Conservation (phyloP, 805 yeast genomes). For the Lipomyces oligophaga region DNA sequence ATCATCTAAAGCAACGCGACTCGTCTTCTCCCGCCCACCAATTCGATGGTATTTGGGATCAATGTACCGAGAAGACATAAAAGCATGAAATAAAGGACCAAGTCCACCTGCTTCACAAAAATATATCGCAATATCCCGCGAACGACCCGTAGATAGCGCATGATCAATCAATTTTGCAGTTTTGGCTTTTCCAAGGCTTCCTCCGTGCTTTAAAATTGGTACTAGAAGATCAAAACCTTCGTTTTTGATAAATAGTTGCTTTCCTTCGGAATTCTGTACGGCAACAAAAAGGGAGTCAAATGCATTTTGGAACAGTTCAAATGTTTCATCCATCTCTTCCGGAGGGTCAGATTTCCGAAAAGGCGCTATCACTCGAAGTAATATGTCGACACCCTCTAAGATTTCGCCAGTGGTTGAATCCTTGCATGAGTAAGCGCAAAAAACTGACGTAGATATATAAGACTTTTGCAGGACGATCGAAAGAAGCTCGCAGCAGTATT, state of each 20-base stretch:
- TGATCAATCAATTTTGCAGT: slow-evolving; percentile 26
- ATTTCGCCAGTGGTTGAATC: slow-evolving; percentile 13
- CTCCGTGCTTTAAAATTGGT: slow-evolving; percentile 20
- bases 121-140: slow-evolving; percentile 10
- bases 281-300: slow-evolving; percentile 26
- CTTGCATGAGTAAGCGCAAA: slow-evolving; percentile 2
- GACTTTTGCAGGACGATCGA: slow-evolving; percentile 29
- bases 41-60: slow-evolving; percentile 9
- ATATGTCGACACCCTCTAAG: slow-evolving; percentile 21
- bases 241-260: slow-evolving; percentile 21
- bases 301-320: slow-evolving; percentile 26
- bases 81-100: slow-evolving; percentile 16
- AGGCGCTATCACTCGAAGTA: slow-evolving; percentile 22
- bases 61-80: slow-evolving; percentile 21
- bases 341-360: slow-evolving; percentile 26
- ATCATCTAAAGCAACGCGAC: slow-evolving; percentile 22
- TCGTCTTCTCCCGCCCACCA: slow-evolving; percentile 12
- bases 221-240: slow-evolving; percentile 30
- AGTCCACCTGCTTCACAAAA: slow-evolving; percentile 29
- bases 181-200: slow-evolving; percentile 21
- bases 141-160: slow-evolving; percentile 20
- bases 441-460: slow-evolving; percentile 3
- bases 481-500: slow-evolving; percentile 29
- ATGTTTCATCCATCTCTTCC: slow-evolving; percentile 20
- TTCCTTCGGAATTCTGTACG: slow-evolving; percentile 25